Percentiles rank a stretch among this genome's conserved stretches.
Conservation (phyloP, 2,329 filamentous ascomycete species). For the Cladosporium sp. region DNA sequence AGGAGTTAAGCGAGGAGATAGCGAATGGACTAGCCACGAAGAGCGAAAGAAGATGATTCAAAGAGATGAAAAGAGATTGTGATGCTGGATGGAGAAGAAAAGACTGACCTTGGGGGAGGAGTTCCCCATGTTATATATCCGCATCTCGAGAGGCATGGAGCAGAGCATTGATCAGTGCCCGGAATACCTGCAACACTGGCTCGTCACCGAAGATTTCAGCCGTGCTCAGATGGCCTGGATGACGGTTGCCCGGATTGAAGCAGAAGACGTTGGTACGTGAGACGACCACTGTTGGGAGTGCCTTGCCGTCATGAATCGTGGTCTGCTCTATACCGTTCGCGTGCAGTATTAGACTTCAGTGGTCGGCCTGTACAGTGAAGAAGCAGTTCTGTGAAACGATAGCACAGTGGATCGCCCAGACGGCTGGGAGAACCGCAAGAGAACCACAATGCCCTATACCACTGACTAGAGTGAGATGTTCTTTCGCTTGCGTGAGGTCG, state of each 20-base stretch:
- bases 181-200: neutral
- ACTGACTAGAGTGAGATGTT: no score
- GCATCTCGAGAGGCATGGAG: neutral
- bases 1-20: neutral
- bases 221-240: neutral
- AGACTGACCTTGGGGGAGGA: neutral
- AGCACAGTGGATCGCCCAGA: no score
- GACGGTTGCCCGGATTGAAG: neutral
- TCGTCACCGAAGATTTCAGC: neutral
- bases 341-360: no score
- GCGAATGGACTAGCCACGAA: neutral
- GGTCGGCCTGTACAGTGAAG: no score
- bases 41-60: conserved; percentile 1
- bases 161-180: neutral
- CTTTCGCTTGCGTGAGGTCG: no score
- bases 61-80: conserved; percentile 6
- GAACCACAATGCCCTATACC: no score
- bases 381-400: no score
- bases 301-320: neutral
- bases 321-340: no score
- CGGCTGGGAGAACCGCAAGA: no score
- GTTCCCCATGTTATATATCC: neutral
- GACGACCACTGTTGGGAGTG: conserved; percentile 3
- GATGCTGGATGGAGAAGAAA: neutral
- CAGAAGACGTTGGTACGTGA: conserved; percentile 3